phyloP scores from a whole-genome alignment of 352 stramenopile species.

The Phytopythium sindhum region DNA sequence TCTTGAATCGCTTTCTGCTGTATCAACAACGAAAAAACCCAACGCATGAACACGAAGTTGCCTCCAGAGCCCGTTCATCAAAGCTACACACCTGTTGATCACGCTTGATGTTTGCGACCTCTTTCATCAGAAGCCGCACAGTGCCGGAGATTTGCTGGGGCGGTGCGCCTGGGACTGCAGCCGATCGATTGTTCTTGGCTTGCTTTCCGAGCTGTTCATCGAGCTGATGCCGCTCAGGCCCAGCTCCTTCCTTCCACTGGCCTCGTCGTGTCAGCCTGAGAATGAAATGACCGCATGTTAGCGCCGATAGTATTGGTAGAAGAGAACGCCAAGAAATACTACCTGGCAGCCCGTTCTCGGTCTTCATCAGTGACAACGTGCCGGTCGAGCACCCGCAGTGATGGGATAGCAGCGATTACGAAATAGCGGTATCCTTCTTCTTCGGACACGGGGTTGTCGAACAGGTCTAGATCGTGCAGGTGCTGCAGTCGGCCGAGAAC shows the following conservation, averaged over 20 bases:
- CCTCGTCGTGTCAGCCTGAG: not conserved
- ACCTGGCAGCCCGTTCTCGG: constrained; percentile 29
- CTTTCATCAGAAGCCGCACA: constrained; percentile 68
- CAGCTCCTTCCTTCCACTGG: not conserved
- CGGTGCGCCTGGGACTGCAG: constrained; percentile 23
- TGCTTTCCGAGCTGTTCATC: not conserved
- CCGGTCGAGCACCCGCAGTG: constrained; percentile 71
- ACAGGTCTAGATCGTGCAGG: constrained; percentile 77
- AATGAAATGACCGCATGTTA: not conserved
- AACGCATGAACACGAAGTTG: not conserved
- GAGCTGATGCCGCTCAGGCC: not conserved
- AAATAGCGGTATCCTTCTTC: constrained; percentile 86
- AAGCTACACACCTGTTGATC: constrained; percentile 34
- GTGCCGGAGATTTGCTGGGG: constrained; percentile 58
- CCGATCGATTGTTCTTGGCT: constrained; percentile 17
- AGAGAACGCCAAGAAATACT: constrained; percentile 5
- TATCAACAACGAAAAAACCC: not conserved
- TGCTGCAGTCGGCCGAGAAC: constrained; percentile 54
- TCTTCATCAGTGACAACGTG: constrained; percentile 81
- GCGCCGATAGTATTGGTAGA: not conserved
- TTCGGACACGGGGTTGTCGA: constrained; percentile 74
- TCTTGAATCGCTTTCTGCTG: constrained; percentile 27
- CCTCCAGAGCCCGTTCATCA: not conserved
- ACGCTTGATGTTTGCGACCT: constrained; percentile 46
- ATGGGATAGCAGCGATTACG: constrained; percentile 72